Evolutionary conservation across 2,329 filamentous ascomycete species (phyloP).

Genomic region (Nemania bipapillata): DNA sequence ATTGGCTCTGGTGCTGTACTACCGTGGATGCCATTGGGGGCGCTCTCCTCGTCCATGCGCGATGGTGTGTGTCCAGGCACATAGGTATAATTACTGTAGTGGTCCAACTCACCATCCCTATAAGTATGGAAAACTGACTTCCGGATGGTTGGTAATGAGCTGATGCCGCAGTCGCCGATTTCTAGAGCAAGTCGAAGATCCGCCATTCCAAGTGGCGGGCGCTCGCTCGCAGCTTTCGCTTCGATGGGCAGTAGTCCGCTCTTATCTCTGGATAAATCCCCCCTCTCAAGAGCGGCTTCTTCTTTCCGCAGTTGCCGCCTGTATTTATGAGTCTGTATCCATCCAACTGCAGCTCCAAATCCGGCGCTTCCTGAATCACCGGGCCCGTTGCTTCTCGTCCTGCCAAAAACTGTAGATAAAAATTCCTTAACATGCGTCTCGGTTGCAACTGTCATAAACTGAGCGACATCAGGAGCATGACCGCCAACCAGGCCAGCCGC

Average conservation of each 20-base stretch:
- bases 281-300: slow-evolving; percentile 76
- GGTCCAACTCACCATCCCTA: slow-evolving; percentile 79
- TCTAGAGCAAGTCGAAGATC: slow-evolving; percentile 81
- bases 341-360: slow-evolving; percentile 72
- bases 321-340: slow-evolving; percentile 84
- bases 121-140: slow-evolving; percentile 76
- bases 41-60: slow-evolving; percentile 43
- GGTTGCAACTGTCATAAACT: slow-evolving; percentile 72
- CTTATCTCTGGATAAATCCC: slow-evolving; percentile 78
- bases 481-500: slow-evolving; percentile 71
- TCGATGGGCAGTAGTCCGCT: slow-evolving; percentile 84
- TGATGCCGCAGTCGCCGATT: slow-evolving; percentile 78
- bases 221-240: slow-evolving; percentile 76
- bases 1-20: slow-evolving; percentile 63
- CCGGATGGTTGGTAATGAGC: slow-evolving; percentile 79
- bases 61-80: slow-evolving; percentile 54
- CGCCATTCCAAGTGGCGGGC: slow-evolving; percentile 77
- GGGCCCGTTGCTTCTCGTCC: slow-evolving; percentile 72
- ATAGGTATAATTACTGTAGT: slow-evolving; percentile 70
- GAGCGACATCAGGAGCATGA: slow-evolving; percentile 68
- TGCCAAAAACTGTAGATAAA: slow-evolving; percentile 70
- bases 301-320: slow-evolving; percentile 78
- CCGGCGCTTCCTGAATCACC: slow-evolving; percentile 70
- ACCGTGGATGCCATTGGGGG: slow-evolving; percentile 20
- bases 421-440: slow-evolving; percentile 76